Evolutionary conservation across 768 basidiomycete species (phyloP), one percentile per base, ranked within the genome.

Genomic region (Boletus sensibilis): DNA sequence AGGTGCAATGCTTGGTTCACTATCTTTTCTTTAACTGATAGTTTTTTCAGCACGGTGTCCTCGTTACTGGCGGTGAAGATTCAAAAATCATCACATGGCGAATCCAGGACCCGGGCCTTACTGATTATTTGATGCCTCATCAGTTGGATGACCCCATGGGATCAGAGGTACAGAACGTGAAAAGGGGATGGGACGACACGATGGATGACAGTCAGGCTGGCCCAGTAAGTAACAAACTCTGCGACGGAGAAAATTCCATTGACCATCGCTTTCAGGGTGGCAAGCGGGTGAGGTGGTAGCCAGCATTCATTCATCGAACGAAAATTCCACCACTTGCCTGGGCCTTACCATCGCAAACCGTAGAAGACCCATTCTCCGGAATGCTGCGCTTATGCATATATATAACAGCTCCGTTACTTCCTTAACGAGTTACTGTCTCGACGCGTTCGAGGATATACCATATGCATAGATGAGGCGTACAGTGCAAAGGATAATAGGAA

Each of bases 31-130:
- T 58, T 34, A 3, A 1, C 46, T 55, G 12, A 67, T 37, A 4
- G 7, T 35, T 52, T 35, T 52, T 53, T n/a, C 43, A 82, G 81
- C 69, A 75, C 53, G 63, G 67, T 10, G 63, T 77, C 20, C 60
- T 82, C 13, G 63, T 81, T 20, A 80, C 81, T 4, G 81, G 81
- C 2, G 81, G 81, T 2, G 81, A 82, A 74, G 81, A 82, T 55
- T 67, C 72, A 10, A 79, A 76, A 57, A 72, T 82, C 53, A 72
- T 75, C 25, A 55, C 77, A 16, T 82, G 81, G 81, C 64, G 56
- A 38, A 61, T 60, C 21, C 56, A 71, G 33, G 39, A 55, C 13
- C 52, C 52, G 1, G n/a, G 12, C 33, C 6, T 31, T 7, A 18
- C 20, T 18, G 52, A 33, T 50, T 13, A 13, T 21, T 41, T 20